Evolutionary conservation across 495 filamentous ascomycete species (phyloP), one percentile per base, ranked within the genome.

Genomic region (Tuber calosporum): DNA sequence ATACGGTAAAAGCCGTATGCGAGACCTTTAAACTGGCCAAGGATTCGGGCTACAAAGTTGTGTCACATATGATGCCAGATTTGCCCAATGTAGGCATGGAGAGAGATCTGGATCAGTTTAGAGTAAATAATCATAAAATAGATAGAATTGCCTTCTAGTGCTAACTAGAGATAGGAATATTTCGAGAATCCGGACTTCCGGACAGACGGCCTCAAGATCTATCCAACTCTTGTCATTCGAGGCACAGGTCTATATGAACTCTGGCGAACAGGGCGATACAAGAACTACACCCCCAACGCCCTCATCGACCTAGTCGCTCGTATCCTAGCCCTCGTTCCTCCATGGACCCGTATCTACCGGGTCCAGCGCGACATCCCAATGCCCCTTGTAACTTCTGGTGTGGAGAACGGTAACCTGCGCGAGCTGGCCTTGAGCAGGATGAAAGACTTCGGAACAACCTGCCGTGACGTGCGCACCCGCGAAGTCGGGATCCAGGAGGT

Each of bases 61-160:
- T 99, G 77, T 93, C 90, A 75, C 95, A 99, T 83, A 99, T 99
- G 95, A 99, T 99, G 95, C 95, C 95, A 20, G 95, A 99, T 81
- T 85, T 99, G 39, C 95, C 95, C 19, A 99, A 99, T 79, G 95
- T 99, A 7, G 95, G 95, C 72, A 96, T 97, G 91, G 96, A 98
- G 84, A 90, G 95, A 74, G 95, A 99, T 82, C 85, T 99, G 38
- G 93, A 94, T 81, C 95, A 99, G 78, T 99, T 99, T 84, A 87
- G 90, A 74, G 79, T 81, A 79, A 22, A 62, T 38, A 19, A 7
- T 30, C 26, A 30, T 26, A 43, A 39, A 8, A 34, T 9, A 9
- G 19, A n/a, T 30, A 11, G 45, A 30, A 17, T 40, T 22, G 4
- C 2, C 19, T 3, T 69, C 53, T 34, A 38, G 19, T 36, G 26